A percentile compares a stretch with the other conserved stretches of the same genome.
Conservation (phyloP, 129 eudicot genomes). For the Glebionis coronaria region DNA sequence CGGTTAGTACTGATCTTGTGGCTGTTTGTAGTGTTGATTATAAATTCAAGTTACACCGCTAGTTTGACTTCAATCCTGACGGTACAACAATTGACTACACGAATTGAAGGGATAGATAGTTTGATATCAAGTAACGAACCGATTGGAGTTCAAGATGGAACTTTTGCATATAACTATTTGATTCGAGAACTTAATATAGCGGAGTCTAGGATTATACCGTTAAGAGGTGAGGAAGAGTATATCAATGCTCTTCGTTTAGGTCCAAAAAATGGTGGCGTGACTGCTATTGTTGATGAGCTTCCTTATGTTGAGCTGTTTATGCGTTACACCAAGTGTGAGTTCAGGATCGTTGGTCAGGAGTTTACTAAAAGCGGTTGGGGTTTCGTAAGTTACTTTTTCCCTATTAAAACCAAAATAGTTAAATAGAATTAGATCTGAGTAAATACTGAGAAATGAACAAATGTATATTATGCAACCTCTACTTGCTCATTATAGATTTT, state of each 20-base stretch:
- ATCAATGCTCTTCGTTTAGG: slow-evolving; percentile 49
- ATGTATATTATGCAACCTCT: too few species aligned
- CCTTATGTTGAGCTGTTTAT: slow-evolving; percentile 78
- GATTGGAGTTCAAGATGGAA: slow-evolving; percentile 82
- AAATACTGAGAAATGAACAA: too few species aligned
- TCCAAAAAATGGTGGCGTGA: slow-evolving; percentile 72
- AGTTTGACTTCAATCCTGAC: slow-evolving; percentile 93
- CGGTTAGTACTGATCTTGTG: slow-evolving; percentile 76
- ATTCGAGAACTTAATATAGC: slow-evolving; percentile 52
- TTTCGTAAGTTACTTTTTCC: slow-evolving; percentile 54
- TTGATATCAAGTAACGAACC: slow-evolving; percentile 60
- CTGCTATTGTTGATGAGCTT: slow-evolving; percentile 83
- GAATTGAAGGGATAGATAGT: slow-evolving; percentile 69
- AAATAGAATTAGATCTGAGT: too few species aligned
- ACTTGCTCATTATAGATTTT: too few species aligned
- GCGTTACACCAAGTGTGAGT: slow-evolving; percentile 54
- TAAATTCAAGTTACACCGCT: slow-evolving; percentile 90
- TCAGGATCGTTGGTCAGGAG: slow-evolving; percentile 69
- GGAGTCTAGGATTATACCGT: slow-evolving; percentile 48
- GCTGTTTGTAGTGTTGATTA: slow-evolving; percentile 79
- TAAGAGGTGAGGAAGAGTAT: slow-evolving; percentile 63
- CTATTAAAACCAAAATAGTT: too few species aligned
- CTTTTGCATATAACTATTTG: slow-evolving; percentile 68
- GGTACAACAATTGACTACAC: slow-evolving; percentile 66
- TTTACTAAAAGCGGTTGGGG: slow-evolving; percentile 95